Evolutionary conservation across 495 filamentous ascomycete species (phyloP).

Genomic region (Penicillium malachiteum): DNA sequence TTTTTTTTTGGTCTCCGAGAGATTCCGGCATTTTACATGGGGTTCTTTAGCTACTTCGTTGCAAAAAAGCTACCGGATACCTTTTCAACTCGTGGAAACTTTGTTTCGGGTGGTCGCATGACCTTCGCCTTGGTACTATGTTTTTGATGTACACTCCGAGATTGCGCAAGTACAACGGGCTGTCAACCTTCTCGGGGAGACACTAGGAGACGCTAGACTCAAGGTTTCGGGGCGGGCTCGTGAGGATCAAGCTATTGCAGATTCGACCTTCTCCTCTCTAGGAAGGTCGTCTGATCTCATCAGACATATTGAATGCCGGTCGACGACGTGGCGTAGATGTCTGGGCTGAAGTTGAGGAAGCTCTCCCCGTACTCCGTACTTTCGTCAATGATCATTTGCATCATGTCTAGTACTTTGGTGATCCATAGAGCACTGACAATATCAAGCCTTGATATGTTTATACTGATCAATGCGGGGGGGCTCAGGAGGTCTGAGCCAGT

Average conservation of each 20-base stretch:
- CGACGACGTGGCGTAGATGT: slow-evolving; percentile 10
- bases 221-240: not conserved
- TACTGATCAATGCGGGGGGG: too few relatives aligned
- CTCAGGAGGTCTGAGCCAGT: too few relatives aligned
- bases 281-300: slow-evolving; percentile 7
- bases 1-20: not conserved
- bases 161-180: not conserved
- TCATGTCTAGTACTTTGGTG: too few relatives aligned
- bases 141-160: not conserved
- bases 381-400: too few relatives aligned
- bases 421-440: too few relatives aligned
- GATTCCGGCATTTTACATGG: not conserved
- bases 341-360: slow-evolving; percentile 3
- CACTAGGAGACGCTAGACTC: not conserved
- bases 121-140: not conserved
- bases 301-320: not conserved
- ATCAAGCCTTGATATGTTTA: too few relatives aligned
- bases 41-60: not conserved
- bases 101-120: not conserved
- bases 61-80: not conserved
- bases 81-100: not conserved
- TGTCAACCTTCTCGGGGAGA: not conserved
- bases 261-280: not conserved
- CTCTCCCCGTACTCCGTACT: too few relatives aligned
- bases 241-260: not conserved